Evolutionary conservation across 495 filamentous ascomycete species (phyloP).

Genomic region (Podospora bellae-mahoneyi): DNA sequence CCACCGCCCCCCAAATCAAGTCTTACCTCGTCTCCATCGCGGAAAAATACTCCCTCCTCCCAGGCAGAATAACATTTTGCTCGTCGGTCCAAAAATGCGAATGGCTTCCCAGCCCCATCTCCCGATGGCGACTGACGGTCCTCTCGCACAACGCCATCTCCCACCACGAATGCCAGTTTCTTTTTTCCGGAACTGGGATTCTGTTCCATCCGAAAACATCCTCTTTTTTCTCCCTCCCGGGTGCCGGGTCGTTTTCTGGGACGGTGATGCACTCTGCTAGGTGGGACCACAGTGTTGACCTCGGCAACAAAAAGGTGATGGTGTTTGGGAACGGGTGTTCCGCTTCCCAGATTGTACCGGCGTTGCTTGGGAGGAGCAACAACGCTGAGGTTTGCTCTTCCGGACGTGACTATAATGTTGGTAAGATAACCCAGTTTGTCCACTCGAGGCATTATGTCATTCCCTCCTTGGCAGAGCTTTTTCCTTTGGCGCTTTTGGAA

Average conservation of each 20-base stretch:
- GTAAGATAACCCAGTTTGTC: not conserved
- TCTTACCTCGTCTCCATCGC: slow-evolving; percentile 60
- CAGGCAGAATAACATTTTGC: slow-evolving; percentile 18
- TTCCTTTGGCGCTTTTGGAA: not conserved
- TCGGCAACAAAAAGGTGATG: slow-evolving; percentile 54
- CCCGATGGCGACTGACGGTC: not conserved
- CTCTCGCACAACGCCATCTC: not conserved
- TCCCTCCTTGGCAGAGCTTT: not conserved
- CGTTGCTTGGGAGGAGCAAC: slow-evolving; percentile 11
- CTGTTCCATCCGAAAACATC: slow-evolving; percentile 33
- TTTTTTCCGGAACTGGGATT: slow-evolving; percentile 52
- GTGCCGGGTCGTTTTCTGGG: slow-evolving; percentile 53
- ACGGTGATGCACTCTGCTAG: slow-evolving; percentile 56
- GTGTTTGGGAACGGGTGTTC: slow-evolving; percentile 62
- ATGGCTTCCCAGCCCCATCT: not conserved
- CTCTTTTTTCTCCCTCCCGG: slow-evolving; percentile 43
- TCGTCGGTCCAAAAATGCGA: not conserved
- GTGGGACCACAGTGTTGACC: slow-evolving; percentile 46
- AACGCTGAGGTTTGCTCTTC: not conserved
- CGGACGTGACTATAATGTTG: not conserved
- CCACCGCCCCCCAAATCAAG: slow-evolving; percentile 53
- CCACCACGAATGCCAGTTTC: slow-evolving; percentile 33
- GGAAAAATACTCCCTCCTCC: slow-evolving; percentile 53
- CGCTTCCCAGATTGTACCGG: slow-evolving; percentile 45
- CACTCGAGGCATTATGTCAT: not conserved